phyloP scores from a whole-genome alignment of 768 basidiomycete species.

The Xerocomus spinulosus region DNA sequence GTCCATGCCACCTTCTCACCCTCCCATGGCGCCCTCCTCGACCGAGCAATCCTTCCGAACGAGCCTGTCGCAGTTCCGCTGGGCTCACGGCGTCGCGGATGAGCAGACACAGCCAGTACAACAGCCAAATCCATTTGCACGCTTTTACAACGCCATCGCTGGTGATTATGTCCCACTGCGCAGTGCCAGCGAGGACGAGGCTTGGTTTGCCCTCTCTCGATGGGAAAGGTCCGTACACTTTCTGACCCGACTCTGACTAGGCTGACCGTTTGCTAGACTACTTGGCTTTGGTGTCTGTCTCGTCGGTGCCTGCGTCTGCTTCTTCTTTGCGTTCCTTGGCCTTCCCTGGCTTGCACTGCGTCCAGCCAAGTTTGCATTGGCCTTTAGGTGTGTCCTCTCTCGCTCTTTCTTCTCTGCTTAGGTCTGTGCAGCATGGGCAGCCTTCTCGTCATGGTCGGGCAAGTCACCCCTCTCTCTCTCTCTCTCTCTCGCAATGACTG shows the following conservation, averaged over 20 bases:
- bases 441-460: conserved; percentile 95
- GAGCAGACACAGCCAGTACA: conserved; percentile 39
- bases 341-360: conserved; percentile 63
- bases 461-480: conserved; percentile 19
- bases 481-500: neutral
- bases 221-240: conserved; percentile 74
- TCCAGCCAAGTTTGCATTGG: conserved; percentile 86
- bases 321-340: conserved; percentile 85
- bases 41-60: conserved; percentile 66
- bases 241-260: neutral
- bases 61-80: conserved; percentile 82
- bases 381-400: conserved; percentile 56
- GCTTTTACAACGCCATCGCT: conserved; percentile 83
- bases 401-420: neutral
- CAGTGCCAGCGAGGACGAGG: conserved; percentile 92
- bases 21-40: no score
- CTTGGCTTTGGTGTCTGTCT: conserved; percentile 89
- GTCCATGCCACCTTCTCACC: conserved; percentile 6
- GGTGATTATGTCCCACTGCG: conserved; percentile 87
- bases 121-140: conserved; percentile 65
- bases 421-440: conserved; percentile 63
- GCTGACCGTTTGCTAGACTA: conserved; percentile 45
- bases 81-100: conserved; percentile 70
- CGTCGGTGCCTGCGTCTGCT: conserved; percentile 88
- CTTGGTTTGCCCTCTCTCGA: conserved; percentile 85